Evolutionary conservation across 768 basidiomycete species (phyloP).

Genomic region (Psilocybe cubensis): DNA sequence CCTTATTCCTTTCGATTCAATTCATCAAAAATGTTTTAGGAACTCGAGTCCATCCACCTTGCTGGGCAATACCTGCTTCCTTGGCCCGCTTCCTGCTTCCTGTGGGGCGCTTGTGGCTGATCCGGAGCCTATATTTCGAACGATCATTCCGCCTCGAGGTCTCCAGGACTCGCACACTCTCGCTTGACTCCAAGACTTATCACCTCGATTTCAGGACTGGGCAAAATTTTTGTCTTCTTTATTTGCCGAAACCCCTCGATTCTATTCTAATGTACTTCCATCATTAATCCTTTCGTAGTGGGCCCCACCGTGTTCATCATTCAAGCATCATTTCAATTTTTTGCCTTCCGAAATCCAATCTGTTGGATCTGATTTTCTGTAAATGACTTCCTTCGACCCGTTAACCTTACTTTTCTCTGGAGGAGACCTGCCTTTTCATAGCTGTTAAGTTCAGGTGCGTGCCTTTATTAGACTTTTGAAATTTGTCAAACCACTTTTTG

Average conservation of each 20-base stretch:
- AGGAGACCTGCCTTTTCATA: conserved; percentile 5
- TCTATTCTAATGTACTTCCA: not conserved
- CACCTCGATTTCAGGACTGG: not conserved
- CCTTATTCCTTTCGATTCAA: too few species aligned
- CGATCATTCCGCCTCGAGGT: not conserved
- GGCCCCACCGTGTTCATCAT: not conserved
- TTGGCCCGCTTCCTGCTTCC: not conserved
- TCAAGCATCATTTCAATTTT: not conserved
- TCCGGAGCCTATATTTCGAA: not conserved
- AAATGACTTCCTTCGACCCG: not conserved
- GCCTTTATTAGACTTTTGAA: not conserved
- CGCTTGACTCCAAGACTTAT: too few species aligned
- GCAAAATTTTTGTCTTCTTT: not conserved
- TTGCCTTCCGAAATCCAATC: not conserved
- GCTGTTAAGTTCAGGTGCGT: conserved; percentile 4
- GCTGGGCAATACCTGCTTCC: not conserved
- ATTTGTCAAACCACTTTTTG: not conserved
- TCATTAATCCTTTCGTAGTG: not conserved
- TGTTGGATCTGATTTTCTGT: not conserved
- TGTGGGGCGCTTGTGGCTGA: not conserved
- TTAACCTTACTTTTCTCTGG: not conserved
- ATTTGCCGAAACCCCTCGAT: not conserved
- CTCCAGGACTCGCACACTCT: not conserved
- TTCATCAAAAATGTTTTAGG: not conserved
- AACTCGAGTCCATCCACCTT: not conserved